Conservation (phyloP, 202 grass and related monocot species). For the Setaria viridis region DNA sequence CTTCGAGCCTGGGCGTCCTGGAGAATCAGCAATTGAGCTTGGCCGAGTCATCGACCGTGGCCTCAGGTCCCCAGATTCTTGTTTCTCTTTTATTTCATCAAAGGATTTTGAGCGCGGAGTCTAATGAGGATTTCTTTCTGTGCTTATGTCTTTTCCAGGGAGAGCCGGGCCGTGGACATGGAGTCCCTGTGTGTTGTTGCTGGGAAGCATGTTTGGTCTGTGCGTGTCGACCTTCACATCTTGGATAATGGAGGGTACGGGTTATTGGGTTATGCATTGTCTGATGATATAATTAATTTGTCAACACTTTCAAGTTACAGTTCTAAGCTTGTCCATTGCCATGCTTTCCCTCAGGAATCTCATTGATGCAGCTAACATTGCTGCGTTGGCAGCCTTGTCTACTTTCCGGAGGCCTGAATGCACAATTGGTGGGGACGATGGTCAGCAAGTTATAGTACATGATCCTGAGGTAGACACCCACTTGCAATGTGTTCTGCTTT, state of each 20-base stretch:
- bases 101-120: neutral
- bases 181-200: conserved; percentile 93
- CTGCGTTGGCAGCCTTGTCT: conserved; percentile 84
- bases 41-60: conserved; percentile 88
- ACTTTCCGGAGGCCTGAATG: conserved; percentile 92
- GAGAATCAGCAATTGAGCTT: conserved; percentile 84
- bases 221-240: conserved; percentile 93
- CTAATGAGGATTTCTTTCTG: neutral
- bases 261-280: conserved; percentile 24
- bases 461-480: conserved; percentile 72
- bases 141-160: conserved; percentile 49
- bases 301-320: neutral
- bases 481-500: conserved; percentile 16
- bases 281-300: conserved; percentile 11
- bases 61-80: conserved; percentile 60
- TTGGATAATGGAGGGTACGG: conserved; percentile 96
- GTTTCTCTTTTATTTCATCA: neutral
- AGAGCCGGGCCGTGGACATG: conserved; percentile 96
- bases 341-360: conserved; percentile 68
- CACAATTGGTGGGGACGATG: conserved; percentile 81
- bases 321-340: neutral
- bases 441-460: conserved; percentile 82
- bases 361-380: conserved; percentile 92
- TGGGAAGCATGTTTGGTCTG: conserved; percentile 88
- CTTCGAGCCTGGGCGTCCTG: conserved; percentile 79